Percentiles rank a stretch among this genome's conserved stretches.
These are phyloP conservation scores for Fraxinus sp. DNA, from an alignment of 305 asterid species.

Conservation along the genomic window DNA sequence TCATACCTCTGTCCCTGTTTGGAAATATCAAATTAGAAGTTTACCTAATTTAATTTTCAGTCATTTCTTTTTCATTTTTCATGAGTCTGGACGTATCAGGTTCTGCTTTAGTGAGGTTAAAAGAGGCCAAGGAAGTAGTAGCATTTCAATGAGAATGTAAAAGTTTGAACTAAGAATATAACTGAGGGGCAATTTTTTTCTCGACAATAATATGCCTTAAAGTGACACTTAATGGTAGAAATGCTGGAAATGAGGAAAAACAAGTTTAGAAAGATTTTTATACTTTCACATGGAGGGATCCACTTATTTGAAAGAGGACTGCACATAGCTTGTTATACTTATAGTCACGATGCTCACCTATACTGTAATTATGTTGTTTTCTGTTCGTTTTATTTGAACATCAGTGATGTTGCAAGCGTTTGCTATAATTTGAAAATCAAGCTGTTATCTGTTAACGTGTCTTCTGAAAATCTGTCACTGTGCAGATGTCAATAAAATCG, in stretches of 20 bases:
- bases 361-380: neutral
- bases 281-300: neutral
- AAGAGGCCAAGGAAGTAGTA: neutral
- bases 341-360: neutral
- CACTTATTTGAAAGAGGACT: neutral
- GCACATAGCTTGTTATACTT: neutral
- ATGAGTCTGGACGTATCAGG: neutral
- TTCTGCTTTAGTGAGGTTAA: neutral
- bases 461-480: neutral
- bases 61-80: neutral
- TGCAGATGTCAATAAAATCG: neutral
- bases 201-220: neutral
- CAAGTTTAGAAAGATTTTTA: neutral
- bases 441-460: neutral
- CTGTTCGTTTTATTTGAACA: neutral
- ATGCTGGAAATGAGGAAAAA: neutral
- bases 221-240: neutral
- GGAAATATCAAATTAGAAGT: neutral
- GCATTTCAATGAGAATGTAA: neutral
- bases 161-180: neutral
- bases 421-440: neutral
- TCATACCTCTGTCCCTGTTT: neutral
- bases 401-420: neutral
- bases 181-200: neutral
- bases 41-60: neutral